Evolutionary conservation across 192 early-diverging fungal genomes (phyloP), one percentile per base, ranked within the genome.

Genomic region (Backusella morwellensis): DNA sequence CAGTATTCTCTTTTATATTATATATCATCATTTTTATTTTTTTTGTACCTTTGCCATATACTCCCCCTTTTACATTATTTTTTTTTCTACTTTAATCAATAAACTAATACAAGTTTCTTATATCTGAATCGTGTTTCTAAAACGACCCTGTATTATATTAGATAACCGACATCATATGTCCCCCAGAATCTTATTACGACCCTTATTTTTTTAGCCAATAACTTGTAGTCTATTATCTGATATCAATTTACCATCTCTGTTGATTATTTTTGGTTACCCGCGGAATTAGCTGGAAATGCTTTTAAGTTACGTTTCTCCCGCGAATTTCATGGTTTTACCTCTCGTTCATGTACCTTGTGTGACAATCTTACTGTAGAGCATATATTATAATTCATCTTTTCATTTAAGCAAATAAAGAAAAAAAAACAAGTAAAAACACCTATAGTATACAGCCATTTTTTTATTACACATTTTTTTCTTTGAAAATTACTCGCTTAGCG

Each of bases 131-230:
- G 56, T 29, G 56, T 63, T 63, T 63, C 56, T 63, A 29, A 63
- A 63, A 63, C 23, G 23, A 29, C 21, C 56, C 56, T 63, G 26
- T 29, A 3, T 63, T 29, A 63, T 23, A 63, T 63, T 63, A 63
- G 23, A 9, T 63, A 63, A 63, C 56, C 56, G 56, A 63, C 56
- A 63, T 63, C 23, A 63, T 63, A 8, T 29, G 21, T 23, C 11
- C 23, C 56, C 26, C 23, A 12, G 47, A 63, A 29, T 63, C 26
- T 63, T 12, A 26, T 26, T 63, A 4, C 23, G 56, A 63, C 56
- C 56, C 56, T 63, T 63, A 63, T 26, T 63, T 63, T 63, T 63
- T 63, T 63, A 56, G 54, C 54, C 54, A 56, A 56, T 56, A 26
- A 23, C 19, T 63, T 29, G 26, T 63, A 29, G 56, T 29, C 2